phyloP scores from a whole-genome alignment of 768 basidiomycete genomes.

The Boletus huronensis region DNA sequence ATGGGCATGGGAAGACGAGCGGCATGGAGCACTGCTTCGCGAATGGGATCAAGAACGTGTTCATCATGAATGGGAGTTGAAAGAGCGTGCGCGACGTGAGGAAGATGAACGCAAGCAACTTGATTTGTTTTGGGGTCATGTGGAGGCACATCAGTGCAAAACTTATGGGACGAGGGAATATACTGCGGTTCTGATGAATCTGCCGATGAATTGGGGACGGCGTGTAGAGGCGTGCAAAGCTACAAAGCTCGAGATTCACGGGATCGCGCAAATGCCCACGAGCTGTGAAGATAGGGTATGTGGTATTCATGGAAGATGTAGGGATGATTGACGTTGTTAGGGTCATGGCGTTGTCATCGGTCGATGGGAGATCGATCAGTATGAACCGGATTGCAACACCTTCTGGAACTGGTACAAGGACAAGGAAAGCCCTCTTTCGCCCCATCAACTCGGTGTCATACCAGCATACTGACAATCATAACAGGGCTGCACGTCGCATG shows the following conservation, averaged over 20 bases:
- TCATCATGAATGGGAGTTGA: constrained; percentile 13
- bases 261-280: background rate
- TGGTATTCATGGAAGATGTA: background rate
- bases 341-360: constrained; percentile 15
- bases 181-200: constrained; percentile 28
- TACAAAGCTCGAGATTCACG: constrained; percentile 26
- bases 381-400: constrained; percentile 27
- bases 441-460: background rate
- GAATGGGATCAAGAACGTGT: constrained; percentile 21
- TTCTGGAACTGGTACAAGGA: constrained; percentile 28
- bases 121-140: constrained; percentile 20
- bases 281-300: constrained; percentile 24
- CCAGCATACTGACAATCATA: background rate
- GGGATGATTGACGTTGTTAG: background rate
- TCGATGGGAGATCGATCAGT: constrained; percentile 25
- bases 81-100: constrained; percentile 19
- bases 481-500: constrained; percentile 22
- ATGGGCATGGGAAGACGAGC: constrained; percentile 23
- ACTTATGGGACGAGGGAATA: constrained; percentile 30
- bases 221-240: constrained; percentile 25
- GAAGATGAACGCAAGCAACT: constrained; percentile 19
- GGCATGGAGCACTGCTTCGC: background rate
- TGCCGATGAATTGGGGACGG: constrained; percentile 21
- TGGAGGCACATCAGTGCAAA: constrained; percentile 23
- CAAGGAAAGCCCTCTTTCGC: constrained; percentile 18